phyloP scores from a whole-genome alignment of 768 basidiomycete species.

The Calocybe indica region DNA sequence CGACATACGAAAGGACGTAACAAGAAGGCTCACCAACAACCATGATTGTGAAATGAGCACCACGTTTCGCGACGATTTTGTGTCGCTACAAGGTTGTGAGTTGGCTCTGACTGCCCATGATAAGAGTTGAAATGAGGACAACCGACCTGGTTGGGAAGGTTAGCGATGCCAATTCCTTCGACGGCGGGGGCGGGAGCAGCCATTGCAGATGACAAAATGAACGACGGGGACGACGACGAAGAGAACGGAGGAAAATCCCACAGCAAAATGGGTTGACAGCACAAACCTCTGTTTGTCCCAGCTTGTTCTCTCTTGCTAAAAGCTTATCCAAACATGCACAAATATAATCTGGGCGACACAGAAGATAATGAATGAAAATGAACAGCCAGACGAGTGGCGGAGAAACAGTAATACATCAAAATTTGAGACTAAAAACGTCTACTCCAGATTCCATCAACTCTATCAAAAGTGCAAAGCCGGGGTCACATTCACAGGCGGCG shows the following conservation, averaged over 20 bases:
- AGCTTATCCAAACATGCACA: too few relatives aligned
- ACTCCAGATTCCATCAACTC: too few relatives aligned
- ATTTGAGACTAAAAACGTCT: too few relatives aligned
- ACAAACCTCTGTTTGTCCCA: neutral
- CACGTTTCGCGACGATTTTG: constrained; percentile 97
- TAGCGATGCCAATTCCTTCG: constrained; percentile 91
- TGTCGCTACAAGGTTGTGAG: constrained; percentile 63
- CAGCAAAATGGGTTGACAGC: too few relatives aligned
- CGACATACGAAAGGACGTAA: neutral
- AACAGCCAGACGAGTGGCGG: too few relatives aligned
- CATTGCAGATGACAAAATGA: constrained; percentile 30
- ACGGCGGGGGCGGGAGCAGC: constrained; percentile 38
- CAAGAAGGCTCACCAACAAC: constrained; percentile 73
- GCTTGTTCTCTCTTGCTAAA: too few relatives aligned
- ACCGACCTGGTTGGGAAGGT: constrained; percentile 94
- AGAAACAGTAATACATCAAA: too few relatives aligned
- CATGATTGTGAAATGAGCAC: constrained; percentile 99
- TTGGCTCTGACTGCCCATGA: constrained; percentile 11
- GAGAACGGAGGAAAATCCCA: constrained; percentile 1
- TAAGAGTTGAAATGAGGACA: neutral
- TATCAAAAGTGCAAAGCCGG: too few relatives aligned
- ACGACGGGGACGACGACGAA: constrained; percentile 18
- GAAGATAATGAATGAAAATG: too few relatives aligned
- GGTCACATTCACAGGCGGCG: too few relatives aligned
- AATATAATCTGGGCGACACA: too few relatives aligned